These are phyloP conservation scores for Fusarium poae DNA, from an alignment of 2,329 filamentous ascomycete genomes.

Conservation along the genomic window DNA sequence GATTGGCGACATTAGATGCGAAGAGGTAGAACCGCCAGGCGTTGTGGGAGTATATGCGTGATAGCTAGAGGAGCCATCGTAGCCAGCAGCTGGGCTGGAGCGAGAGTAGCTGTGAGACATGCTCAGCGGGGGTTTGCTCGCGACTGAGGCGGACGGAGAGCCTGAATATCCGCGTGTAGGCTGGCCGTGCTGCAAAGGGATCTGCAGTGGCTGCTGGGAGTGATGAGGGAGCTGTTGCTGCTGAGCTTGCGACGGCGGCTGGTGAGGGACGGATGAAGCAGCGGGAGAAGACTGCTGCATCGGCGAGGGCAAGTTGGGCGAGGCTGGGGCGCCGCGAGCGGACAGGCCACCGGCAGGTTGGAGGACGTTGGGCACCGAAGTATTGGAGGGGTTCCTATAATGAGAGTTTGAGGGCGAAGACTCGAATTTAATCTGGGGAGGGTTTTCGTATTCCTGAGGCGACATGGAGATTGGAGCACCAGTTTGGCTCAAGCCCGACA, in stretches of 20 bases:
- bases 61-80: conserved; percentile 66
- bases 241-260: conserved; percentile 53
- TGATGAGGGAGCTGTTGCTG: conserved; percentile 53
- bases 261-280: conserved; percentile 48
- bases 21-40: conserved; percentile 67
- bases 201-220: conserved; percentile 50
- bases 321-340: conserved; percentile 54
- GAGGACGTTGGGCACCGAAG: conserved; percentile 68
- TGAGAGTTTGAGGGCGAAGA: conserved; percentile 58
- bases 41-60: conserved; percentile 73
- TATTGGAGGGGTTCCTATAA: conserved; percentile 56
- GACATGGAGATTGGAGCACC: conserved; percentile 53
- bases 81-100: conserved; percentile 79
- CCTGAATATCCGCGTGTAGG: conserved; percentile 62
- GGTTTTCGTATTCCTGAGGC: conserved; percentile 65
- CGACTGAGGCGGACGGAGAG: conserved; percentile 55
- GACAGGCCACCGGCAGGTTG: conserved; percentile 65
- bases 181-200: conserved; percentile 65
- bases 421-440: conserved; percentile 66
- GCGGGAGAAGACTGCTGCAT: conserved; percentile 59
- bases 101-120: conserved; percentile 82
- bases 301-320: conserved; percentile 59
- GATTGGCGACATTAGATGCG: conserved; percentile 74
- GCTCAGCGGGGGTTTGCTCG: conserved; percentile 75
- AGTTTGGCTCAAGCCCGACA: conserved; percentile 60